phyloP scores from a whole-genome alignment of 2,329 filamentous ascomycete genomes.

The Aspergillus pseudonomiae region DNA sequence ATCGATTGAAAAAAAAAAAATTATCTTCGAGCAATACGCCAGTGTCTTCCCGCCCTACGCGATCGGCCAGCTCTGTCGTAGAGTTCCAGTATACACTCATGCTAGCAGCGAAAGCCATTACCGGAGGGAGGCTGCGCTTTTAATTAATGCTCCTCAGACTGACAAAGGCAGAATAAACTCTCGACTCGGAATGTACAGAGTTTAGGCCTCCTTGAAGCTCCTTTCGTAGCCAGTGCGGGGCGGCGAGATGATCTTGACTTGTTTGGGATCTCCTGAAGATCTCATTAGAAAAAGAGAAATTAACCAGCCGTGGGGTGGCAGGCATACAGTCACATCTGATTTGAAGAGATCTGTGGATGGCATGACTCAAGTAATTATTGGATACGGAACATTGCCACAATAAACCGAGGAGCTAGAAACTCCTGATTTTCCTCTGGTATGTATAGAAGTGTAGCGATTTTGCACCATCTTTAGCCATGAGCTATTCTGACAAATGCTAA shows the following conservation, averaged over 20 bases:
- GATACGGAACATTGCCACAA: too few species aligned
- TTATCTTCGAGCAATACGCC: background rate
- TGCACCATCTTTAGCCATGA: background rate
- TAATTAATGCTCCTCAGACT: background rate
- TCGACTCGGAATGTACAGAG: background rate
- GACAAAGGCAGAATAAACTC: background rate
- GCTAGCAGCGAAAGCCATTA: background rate
- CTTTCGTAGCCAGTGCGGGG: background rate
- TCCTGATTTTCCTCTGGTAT: background rate
- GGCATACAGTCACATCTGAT: background rate
- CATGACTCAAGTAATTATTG: too few species aligned
- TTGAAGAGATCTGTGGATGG: background rate
- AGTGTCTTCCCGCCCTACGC: background rate
- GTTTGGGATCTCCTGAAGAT: background rate
- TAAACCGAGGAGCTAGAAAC: too few species aligned
- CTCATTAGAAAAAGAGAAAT: background rate
- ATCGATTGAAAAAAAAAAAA: background rate
- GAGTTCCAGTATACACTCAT: too few species aligned
- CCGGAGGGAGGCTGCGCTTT: too few species aligned
- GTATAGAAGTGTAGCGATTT: background rate
- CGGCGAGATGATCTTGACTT: background rate
- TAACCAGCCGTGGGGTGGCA: background rate
- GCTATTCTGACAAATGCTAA: background rate
- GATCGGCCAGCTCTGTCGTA: background rate
- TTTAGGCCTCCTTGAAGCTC: background rate